Percentiles rank a stretch among this genome's conserved stretches.
Conservation (phyloP, 2,329 filamentous ascomycete genomes). For the Parasarocladium wereldwijsianum region DNA sequence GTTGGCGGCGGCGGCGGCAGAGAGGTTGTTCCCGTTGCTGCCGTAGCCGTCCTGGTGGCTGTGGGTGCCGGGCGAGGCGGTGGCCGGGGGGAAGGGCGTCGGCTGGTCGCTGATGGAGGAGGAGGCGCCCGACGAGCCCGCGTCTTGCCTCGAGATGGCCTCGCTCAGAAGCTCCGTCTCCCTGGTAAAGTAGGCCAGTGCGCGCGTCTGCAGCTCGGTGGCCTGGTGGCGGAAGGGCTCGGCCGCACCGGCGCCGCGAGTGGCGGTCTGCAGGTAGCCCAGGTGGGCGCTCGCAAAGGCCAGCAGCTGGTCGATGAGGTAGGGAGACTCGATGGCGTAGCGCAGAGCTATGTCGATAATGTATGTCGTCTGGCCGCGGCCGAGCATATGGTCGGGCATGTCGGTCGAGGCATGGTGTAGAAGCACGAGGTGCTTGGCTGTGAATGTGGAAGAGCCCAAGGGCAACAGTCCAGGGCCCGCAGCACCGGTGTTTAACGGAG, state of each 20-base stretch:
- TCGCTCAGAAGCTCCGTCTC: slow-evolving; percentile 9
- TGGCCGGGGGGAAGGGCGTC: no score
- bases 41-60: no score
- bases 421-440: slow-evolving; percentile 23
- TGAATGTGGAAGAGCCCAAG: slow-evolving; percentile 14
- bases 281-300: slow-evolving; percentile 29
- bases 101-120: background rate
- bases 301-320: slow-evolving; percentile 30
- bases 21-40: no score
- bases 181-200: slow-evolving; percentile 22
- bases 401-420: slow-evolving; percentile 20
- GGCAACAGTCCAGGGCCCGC: slow-evolving; percentile 6
- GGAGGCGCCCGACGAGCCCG: no score
- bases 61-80: no score
- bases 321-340: slow-evolving; percentile 21
- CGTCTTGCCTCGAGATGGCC: background rate
- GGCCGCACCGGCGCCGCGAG: slow-evolving; percentile 6
- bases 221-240: slow-evolving; percentile 20
- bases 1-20: slow-evolving; percentile 11
- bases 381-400: slow-evolving; percentile 11
- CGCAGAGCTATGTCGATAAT: slow-evolving; percentile 18
- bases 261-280: slow-evolving; percentile 9
- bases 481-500: slow-evolving; percentile 2
- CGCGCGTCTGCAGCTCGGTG: slow-evolving; percentile 28
- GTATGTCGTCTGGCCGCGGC: slow-evolving; percentile 9